Evolutionary conservation across 345 rosid genomes (phyloP).

Genomic region (Eucalyptus cloeziana): DNA sequence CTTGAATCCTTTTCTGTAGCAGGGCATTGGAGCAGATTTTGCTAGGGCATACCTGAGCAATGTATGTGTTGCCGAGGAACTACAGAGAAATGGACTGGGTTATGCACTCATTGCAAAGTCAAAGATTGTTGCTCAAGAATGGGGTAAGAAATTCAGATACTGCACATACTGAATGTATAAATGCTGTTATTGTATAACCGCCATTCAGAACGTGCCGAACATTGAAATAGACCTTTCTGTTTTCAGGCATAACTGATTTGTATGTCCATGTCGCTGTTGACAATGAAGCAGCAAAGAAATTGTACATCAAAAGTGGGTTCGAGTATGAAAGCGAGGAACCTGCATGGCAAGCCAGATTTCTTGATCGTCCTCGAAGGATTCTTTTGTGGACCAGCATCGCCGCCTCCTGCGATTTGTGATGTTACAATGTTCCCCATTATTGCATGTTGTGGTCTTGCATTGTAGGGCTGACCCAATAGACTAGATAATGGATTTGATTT

Average conservation of each 20-base stretch:
- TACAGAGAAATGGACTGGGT: constrained; percentile 70
- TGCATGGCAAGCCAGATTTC: constrained; percentile 91
- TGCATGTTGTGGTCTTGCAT: not conserved
- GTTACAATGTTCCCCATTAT: not conserved
- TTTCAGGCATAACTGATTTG: constrained; percentile 71
- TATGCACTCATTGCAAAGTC: constrained; percentile 42
- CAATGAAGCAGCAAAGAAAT: constrained; percentile 75
- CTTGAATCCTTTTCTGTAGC: not conserved
- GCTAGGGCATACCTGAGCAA: constrained; percentile 86
- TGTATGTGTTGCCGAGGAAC: constrained; percentile 78
- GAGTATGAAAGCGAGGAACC: constrained; percentile 64
- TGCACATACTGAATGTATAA: not conserved
- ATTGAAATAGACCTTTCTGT: not conserved
- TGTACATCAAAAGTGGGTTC: constrained; percentile 74
- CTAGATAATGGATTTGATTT: not conserved
- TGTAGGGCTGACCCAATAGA: not conserved
- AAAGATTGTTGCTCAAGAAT: constrained; percentile 48
- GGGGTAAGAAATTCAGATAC: constrained; percentile 44
- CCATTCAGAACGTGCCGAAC: not conserved
- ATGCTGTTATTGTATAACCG: not conserved
- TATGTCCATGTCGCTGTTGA: constrained; percentile 82
- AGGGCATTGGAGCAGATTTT: constrained; percentile 56
- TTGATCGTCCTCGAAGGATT: constrained; percentile 67
- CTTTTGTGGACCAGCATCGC: constrained; percentile 62
- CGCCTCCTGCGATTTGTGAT: constrained; percentile 3